These are phyloP conservation scores for Mortierella alpina DNA, from an alignment of 192 early-diverging fungal species.

Conservation along the genomic window DNA sequence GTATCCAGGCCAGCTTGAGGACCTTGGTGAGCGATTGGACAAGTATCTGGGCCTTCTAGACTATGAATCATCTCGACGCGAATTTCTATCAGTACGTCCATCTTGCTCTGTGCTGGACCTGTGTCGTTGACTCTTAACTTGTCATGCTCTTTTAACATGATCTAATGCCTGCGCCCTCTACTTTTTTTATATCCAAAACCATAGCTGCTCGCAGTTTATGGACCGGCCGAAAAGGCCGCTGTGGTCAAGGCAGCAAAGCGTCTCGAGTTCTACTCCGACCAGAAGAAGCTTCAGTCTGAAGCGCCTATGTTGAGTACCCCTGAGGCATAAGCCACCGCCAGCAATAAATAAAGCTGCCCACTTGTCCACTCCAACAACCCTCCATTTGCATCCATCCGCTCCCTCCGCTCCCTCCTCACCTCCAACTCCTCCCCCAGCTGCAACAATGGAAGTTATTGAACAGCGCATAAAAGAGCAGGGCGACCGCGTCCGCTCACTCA, in stretches of 20 bases:
- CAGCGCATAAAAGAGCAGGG: constrained; percentile 69
- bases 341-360: constrained; percentile 1
- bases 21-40: constrained; percentile 28
- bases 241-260: constrained; percentile 2
- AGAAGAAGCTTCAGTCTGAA: constrained; percentile 4
- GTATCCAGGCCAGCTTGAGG: constrained; percentile 23
- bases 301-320: not conserved
- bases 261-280: constrained; percentile 40
- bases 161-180: not conserved
- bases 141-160: not conserved
- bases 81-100: constrained; percentile 47
- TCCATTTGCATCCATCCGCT: not conserved
- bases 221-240: not conserved
- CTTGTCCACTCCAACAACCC: not conserved
- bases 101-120: not conserved
- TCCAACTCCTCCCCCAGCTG: not conserved
- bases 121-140: not conserved
- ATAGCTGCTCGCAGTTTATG: constrained; percentile 29
- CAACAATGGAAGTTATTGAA: constrained; percentile 42
- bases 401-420: not conserved
- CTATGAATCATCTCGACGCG: constrained; percentile 52
- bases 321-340: not conserved
- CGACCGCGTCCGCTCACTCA: constrained; percentile 68
- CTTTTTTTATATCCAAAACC: not conserved
- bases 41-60: constrained; percentile 54